phyloP scores from a whole-genome alignment of 768 basidiomycete genomes.

The Calocybe gangraenosa region DNA sequence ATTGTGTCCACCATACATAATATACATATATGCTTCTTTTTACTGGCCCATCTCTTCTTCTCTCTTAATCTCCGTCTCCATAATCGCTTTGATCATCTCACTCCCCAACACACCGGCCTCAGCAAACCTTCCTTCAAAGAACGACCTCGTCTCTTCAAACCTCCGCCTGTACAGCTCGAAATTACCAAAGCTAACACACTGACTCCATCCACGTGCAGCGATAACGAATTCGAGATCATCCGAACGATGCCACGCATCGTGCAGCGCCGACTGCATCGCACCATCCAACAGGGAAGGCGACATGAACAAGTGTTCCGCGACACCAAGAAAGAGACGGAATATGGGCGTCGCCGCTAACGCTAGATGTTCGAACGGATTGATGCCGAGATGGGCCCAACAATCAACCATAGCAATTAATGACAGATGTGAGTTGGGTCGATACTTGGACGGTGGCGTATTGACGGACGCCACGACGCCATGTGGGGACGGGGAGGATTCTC shows the following conservation, averaged over 20 bases:
- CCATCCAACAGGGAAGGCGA: conserved; percentile 55
- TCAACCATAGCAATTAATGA: conserved; percentile 97
- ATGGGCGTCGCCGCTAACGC: conserved; percentile 93
- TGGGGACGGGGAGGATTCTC: conserved; percentile 17
- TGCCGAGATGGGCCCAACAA: conserved; percentile 86
- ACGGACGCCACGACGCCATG: conserved; percentile 47
- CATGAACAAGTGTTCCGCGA: conserved; percentile 92
- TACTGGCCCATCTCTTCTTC: conserved; percentile 21
- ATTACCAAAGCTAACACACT: conserved; percentile 88
- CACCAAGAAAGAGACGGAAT: conserved; percentile 95
- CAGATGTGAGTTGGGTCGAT: conserved; percentile 82
- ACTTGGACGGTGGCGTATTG: conserved; percentile 36
- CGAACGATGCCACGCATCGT: conserved; percentile 74
- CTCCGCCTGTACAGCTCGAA: conserved; percentile 84
- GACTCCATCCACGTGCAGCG: conserved; percentile 93
- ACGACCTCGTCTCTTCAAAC: conserved; percentile 74
- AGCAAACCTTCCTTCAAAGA: conserved; percentile 66
- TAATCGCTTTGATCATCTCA: conserved; percentile 88
- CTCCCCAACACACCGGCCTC: conserved; percentile 79
- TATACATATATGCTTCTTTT: too few relatives aligned
- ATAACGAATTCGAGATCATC: conserved; percentile 95
- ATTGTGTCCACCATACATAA: too few relatives aligned
- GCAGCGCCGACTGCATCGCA: conserved; percentile 71
- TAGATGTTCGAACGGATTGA: conserved; percentile 89
- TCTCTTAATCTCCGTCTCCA: conserved; percentile 49